A percentile compares a stretch with the other conserved stretches of the same genome.
These are phyloP conservation scores for Backusella mclennaniae DNA, from an alignment of 192 early-diverging fungal species.

Conservation along the genomic window DNA sequence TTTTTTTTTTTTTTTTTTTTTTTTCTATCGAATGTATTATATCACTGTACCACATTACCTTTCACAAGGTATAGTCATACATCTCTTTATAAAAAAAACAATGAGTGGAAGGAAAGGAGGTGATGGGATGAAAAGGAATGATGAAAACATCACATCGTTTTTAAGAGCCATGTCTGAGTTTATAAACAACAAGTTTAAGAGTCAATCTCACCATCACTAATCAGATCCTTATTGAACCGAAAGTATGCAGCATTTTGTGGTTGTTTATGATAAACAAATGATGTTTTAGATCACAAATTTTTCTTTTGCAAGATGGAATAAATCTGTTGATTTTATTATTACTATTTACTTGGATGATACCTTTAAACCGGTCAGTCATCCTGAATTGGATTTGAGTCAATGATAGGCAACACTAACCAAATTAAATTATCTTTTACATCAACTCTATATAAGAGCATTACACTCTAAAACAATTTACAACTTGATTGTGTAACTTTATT, in stretches of 20 bases:
- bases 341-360: too few species aligned
- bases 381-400: too few species aligned
- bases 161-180: not conserved
- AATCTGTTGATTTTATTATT: too few species aligned
- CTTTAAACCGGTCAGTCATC: too few species aligned
- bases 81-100: not conserved
- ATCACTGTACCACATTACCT: not conserved
- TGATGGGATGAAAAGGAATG: not conserved
- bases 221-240: not conserved
- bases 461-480: too few species aligned
- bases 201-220: not conserved
- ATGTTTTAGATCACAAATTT: too few species aligned
- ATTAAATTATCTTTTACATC: too few species aligned
- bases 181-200: not conserved
- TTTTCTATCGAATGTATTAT: not conserved
- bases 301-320: too few species aligned
- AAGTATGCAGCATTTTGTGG: not conserved
- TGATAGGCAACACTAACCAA: too few species aligned
- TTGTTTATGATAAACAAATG: too few species aligned
- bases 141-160: not conserved
- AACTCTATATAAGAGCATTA: too few species aligned
- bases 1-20: not conserved
- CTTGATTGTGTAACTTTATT: too few species aligned
- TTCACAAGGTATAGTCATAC: not conserved
- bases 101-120: not conserved